These are phyloP conservation scores for Sapria himalayana DNA, from an alignment of 345 rosid genomes.

Conservation along the genomic window DNA sequence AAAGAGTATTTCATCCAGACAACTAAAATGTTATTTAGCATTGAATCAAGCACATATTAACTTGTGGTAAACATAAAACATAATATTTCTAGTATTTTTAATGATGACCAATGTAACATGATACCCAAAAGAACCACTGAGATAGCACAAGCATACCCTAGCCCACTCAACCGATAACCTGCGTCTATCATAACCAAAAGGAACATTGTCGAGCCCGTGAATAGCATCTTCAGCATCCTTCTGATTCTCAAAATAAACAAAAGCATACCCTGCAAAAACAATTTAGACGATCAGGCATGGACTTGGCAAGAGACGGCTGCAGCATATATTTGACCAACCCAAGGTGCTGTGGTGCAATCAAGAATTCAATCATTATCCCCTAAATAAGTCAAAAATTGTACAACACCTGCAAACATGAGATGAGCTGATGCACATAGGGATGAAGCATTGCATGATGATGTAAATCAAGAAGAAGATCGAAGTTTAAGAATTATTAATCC, in stretches of 20 bases:
- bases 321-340: slow-evolving; percentile 10
- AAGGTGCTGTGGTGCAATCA: slow-evolving; percentile 18
- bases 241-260: slow-evolving; percentile 75
- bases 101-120: too few relatives aligned
- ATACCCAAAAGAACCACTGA: too few relatives aligned
- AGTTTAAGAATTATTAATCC: slow-evolving; percentile 30
- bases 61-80: too few relatives aligned
- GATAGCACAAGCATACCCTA: slow-evolving; percentile 31
- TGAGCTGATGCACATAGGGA: slow-evolving; percentile 58
- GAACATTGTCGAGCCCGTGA: slow-evolving; percentile 34
- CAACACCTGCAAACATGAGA: slow-evolving; percentile 61
- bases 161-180: slow-evolving; percentile 77
- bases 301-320: too few relatives aligned
- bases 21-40: too few relatives aligned
- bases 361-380: slow-evolving; percentile 17
- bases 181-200: slow-evolving; percentile 63
- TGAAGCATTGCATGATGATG: slow-evolving; percentile 61
- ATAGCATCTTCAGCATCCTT: slow-evolving; percentile 80
- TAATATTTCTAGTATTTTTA: too few relatives aligned
- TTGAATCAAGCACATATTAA: too few relatives aligned
- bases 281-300: too few relatives aligned
- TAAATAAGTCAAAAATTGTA: slow-evolving; percentile 20
- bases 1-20: too few relatives aligned
- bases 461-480: slow-evolving; percentile 44
- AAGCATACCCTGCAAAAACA: slow-evolving; percentile 52